Conservation (phyloP, 2,329 filamentous ascomycete genomes). For the Diaporthe sp. region DNA sequence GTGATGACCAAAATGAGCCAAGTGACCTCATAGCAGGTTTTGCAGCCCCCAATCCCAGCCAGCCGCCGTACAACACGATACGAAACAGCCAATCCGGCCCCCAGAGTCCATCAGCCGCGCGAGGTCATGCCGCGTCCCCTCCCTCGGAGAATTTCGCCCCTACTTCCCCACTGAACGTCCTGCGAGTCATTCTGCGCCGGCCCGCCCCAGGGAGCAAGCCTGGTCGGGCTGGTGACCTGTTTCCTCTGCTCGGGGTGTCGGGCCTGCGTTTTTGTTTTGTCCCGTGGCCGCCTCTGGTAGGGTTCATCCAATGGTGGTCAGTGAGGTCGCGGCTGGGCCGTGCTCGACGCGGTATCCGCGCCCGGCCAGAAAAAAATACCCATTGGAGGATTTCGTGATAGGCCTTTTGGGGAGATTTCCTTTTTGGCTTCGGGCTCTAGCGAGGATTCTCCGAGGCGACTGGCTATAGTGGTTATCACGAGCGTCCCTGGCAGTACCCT, state of each 20-base stretch:
- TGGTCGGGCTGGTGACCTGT: not conserved
- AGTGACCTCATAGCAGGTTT: not conserved
- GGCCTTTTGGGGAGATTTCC: too few species aligned
- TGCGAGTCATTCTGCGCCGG: slow-evolving; percentile 20
- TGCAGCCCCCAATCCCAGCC: too few species aligned
- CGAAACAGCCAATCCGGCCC: not conserved
- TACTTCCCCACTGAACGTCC: not conserved
- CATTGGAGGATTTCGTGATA: not conserved
- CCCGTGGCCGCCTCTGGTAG: not conserved
- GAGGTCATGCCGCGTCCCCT: not conserved
- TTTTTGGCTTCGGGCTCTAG: too few species aligned
- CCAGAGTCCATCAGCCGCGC: not conserved
- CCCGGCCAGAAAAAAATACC: not conserved
- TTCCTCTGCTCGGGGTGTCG: not conserved
- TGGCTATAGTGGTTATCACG: not conserved
- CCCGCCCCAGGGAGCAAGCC: not conserved
- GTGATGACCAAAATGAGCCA: not conserved
- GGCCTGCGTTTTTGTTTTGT: not conserved
- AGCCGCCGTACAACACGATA: not conserved
- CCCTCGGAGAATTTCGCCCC: not conserved
- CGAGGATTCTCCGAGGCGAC: not conserved
- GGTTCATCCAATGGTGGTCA: not conserved
- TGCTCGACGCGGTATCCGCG: not conserved
- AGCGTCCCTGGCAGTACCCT: not conserved
- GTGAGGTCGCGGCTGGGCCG: not conserved